Percentiles rank a stretch among this genome's conserved stretches.
Evolutionary conservation across 306 rosid species (phyloP).

Genomic region (Lithocarpus polystachyus): DNA sequence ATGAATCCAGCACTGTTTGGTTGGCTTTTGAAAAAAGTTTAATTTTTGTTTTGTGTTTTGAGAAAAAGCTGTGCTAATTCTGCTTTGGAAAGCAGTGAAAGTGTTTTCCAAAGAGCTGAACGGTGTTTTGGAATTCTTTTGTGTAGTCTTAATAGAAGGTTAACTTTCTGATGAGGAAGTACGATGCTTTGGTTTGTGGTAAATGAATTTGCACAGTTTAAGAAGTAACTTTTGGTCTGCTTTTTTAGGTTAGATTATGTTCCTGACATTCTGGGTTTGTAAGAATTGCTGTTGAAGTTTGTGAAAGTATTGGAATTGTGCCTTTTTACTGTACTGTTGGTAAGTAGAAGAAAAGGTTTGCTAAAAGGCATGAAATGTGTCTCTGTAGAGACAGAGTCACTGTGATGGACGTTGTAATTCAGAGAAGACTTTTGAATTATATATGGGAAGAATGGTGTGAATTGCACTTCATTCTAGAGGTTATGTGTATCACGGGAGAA

Average conservation of each 20-base stretch:
- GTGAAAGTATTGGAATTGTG: not conserved
- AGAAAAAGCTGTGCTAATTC: slow-evolving; percentile 20
- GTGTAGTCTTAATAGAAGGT: slow-evolving; percentile 9
- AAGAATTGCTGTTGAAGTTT: not conserved
- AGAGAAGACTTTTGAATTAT: not conserved
- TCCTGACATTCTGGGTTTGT: not conserved
- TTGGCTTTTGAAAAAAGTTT: slow-evolving; percentile 14
- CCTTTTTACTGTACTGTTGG: not conserved
- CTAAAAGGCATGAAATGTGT: slow-evolving; percentile 1
- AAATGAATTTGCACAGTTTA: not conserved
- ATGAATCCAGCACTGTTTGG: slow-evolving; percentile 9
- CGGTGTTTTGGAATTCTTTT: slow-evolving; percentile 26
- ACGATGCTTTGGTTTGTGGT: slow-evolving; percentile 5
- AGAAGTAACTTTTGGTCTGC: not conserved
- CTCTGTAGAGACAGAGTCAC: slow-evolving; percentile 18
- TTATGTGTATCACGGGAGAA: not conserved
- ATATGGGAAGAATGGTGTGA: not conserved
- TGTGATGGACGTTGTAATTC: slow-evolving; percentile 10
- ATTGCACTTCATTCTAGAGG: not conserved
- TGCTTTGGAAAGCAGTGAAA: slow-evolving; percentile 12
- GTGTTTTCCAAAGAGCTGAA: not conserved
- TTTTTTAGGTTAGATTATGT: not conserved
- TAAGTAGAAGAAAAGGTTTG: not conserved
- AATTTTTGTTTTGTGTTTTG: not conserved
- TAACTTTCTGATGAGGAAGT: slow-evolving; percentile 8